Evolutionary conservation across 2,329 filamentous ascomycete species (phyloP).

Genomic region (Ramularia endophylla): DNA sequence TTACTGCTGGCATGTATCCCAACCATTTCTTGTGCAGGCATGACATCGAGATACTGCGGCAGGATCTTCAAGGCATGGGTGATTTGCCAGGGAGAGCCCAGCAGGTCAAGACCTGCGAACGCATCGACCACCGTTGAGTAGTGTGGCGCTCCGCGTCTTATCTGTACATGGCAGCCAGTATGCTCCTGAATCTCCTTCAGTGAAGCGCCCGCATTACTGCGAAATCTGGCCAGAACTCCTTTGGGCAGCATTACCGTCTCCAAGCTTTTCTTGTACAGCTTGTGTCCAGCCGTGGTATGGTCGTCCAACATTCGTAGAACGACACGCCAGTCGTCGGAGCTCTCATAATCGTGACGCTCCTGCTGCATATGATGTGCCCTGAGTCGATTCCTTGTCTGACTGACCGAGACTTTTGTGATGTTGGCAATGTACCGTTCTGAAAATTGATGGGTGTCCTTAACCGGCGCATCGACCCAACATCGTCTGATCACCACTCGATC

Average conservation of each 20-base stretch:
- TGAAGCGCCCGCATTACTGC: slow-evolving; percentile 11
- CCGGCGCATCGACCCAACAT: too few relatives aligned
- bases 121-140: not conserved
- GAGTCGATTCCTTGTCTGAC: not conserved
- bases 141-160: slow-evolving; percentile 1
- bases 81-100: slow-evolving; percentile 18
- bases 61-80: slow-evolving; percentile 8
- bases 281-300: slow-evolving; percentile 7
- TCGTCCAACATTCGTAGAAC: slow-evolving; percentile 15
- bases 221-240: slow-evolving; percentile 16
- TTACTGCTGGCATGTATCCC: too few relatives aligned
- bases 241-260: slow-evolving; percentile 20
- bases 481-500: too few relatives aligned
- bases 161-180: slow-evolving; percentile 26
- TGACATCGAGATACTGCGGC: slow-evolving; percentile 2
- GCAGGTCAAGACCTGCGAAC: slow-evolving; percentile 19
- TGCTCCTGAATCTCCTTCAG: slow-evolving; percentile 28
- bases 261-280: slow-evolving; percentile 13
- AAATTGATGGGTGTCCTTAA: too few relatives aligned
- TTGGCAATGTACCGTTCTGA: not conserved
- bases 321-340: slow-evolving; percentile 10
- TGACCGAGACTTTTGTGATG: not conserved
- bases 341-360: slow-evolving; percentile 6
- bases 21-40: too few relatives aligned
- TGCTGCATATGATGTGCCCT: slow-evolving; percentile 2